These are phyloP conservation scores for Paramyrothecium sp. DNA, from an alignment of 2,329 filamentous ascomycete genomes.

Conservation along the genomic window DNA sequence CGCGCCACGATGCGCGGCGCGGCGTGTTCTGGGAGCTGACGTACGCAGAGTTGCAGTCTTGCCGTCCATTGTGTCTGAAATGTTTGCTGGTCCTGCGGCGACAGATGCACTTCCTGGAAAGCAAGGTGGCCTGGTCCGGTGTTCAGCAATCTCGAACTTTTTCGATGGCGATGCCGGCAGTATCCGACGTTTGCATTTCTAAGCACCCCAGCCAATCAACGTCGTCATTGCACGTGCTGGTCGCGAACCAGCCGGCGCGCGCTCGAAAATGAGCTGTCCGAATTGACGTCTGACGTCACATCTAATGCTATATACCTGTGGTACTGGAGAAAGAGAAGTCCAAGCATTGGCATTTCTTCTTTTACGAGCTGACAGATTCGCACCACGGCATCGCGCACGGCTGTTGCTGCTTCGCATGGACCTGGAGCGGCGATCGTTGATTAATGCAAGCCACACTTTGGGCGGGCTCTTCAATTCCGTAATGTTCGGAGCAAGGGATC, in stretches of 20 bases:
- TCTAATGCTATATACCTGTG: too few relatives aligned
- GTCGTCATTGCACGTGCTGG: background rate
- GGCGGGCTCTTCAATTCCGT: too few relatives aligned
- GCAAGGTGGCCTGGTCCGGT: background rate
- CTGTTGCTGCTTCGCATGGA: too few relatives aligned
- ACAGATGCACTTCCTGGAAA: background rate
- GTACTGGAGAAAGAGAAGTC: too few relatives aligned
- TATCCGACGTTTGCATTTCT: slow-evolving; percentile 1
- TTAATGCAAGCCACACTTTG: too few relatives aligned
- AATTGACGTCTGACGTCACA: too few relatives aligned
- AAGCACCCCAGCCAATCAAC: slow-evolving; percentile 5
- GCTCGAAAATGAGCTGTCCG: too few relatives aligned
- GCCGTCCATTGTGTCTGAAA: slow-evolving; percentile 27
- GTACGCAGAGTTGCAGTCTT: slow-evolving; percentile 24
- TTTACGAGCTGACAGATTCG: too few relatives aligned
- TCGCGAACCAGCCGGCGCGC: background rate
- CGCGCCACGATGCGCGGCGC: background rate
- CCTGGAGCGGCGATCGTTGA: too few relatives aligned
- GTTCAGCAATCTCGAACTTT: background rate
- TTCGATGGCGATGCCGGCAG: background rate
- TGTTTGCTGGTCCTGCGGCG: background rate
- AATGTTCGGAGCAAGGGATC: too few relatives aligned
- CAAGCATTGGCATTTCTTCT: too few relatives aligned
- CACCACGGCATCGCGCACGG: too few relatives aligned
- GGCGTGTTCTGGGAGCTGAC: slow-evolving; percentile 3